These are phyloP conservation scores for Huntiella bhutanensis DNA, from an alignment of 2,329 filamentous ascomycete species.

Conservation along the genomic window DNA sequence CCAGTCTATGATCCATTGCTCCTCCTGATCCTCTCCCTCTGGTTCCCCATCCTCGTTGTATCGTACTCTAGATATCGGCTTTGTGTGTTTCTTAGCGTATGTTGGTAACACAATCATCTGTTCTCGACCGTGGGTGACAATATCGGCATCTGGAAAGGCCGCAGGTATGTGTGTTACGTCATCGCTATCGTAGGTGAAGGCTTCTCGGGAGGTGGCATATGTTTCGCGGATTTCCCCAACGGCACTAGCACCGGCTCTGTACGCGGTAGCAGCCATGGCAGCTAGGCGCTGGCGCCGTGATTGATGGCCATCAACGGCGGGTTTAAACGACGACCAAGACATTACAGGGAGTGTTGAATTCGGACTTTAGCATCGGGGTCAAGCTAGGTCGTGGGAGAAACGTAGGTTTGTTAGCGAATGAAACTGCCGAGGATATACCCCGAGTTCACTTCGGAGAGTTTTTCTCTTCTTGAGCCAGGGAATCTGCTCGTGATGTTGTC, in stretches of 20 bases:
- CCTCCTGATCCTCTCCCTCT: slow-evolving; percentile 20
- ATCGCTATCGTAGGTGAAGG: slow-evolving; percentile 15
- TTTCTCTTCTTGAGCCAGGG: too few species aligned
- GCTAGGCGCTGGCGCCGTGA: slow-evolving; percentile 62
- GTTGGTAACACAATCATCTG: slow-evolving; percentile 93
- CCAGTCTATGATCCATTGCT: slow-evolving; percentile 66
- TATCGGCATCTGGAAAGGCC: slow-evolving; percentile 68
- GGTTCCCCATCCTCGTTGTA: slow-evolving; percentile 15
- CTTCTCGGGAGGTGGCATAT: slow-evolving; percentile 33
- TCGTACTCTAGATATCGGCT: background rate
- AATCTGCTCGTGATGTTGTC: too few species aligned
- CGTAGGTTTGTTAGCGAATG: too few species aligned
- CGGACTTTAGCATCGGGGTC: too few species aligned
- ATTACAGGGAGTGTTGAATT: too few species aligned
- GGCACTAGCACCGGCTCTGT: slow-evolving; percentile 35
- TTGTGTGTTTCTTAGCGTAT: slow-evolving; percentile 55
- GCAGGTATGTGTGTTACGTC: slow-evolving; percentile 38
- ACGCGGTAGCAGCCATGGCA: slow-evolving; percentile 37
- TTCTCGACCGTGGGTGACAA: slow-evolving; percentile 61
- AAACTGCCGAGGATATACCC: too few species aligned
- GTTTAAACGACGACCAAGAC: too few species aligned
- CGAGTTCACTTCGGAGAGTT: too few species aligned
- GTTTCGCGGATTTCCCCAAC: slow-evolving; percentile 41
- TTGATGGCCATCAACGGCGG: too few species aligned
- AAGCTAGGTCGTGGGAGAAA: too few species aligned